phyloP scores from a whole-genome alignment of 139 green algal genomes.

The Picocystis salinarum region DNA sequence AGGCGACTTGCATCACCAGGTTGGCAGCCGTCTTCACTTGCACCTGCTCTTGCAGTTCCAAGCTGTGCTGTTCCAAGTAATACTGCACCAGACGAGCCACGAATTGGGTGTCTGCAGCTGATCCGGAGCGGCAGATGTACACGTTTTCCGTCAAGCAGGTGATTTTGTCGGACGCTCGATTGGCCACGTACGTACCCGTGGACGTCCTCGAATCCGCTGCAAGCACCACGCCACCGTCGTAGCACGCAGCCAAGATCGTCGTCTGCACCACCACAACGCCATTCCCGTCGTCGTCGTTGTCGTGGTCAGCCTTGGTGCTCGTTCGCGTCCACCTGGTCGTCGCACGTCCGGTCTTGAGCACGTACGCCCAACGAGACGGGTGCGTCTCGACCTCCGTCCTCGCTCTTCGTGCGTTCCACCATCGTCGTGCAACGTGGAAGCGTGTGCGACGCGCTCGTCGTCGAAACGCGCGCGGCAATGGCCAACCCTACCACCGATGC shows the following conservation, averaged over 20 bases:
- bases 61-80: constrained; percentile 38
- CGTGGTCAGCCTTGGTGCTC: too few relatives aligned
- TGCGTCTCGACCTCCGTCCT: too few relatives aligned
- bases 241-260: constrained; percentile 12
- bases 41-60: constrained; percentile 31
- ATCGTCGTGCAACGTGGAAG: too few relatives aligned
- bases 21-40: constrained; percentile 63
- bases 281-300: too few relatives aligned
- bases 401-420: too few relatives aligned
- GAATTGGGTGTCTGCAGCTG: constrained; percentile 5
- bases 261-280: constrained; percentile 5
- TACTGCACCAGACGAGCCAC: constrained; percentile 24
- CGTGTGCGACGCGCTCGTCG: too few relatives aligned
- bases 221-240: constrained; percentile 11
- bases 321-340: too few relatives aligned
- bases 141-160: constrained; percentile 10
- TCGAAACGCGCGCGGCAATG: too few relatives aligned
- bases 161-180: constrained; percentile 16
- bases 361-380: too few relatives aligned
- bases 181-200: constrained; percentile 17
- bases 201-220: constrained; percentile 14
- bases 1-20: constrained; percentile 60
- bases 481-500: too few relatives aligned
- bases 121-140: constrained; percentile 14
- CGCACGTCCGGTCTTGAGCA: too few relatives aligned